Evolutionary conservation across 2,329 filamentous ascomycete genomes (phyloP).

Genomic region (Orbilia oligospora): DNA sequence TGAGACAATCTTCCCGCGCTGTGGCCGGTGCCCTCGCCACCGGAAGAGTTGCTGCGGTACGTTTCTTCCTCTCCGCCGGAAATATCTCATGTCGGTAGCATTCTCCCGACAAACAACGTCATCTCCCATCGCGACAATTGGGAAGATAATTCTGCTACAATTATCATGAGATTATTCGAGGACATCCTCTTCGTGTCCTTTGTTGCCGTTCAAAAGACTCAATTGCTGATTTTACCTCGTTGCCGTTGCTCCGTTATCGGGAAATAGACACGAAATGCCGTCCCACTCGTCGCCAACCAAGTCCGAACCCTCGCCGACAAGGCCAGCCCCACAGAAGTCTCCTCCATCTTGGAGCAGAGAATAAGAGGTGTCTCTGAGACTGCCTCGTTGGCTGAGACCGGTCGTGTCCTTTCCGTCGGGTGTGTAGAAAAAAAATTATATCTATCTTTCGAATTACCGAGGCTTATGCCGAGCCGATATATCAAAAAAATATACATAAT

Average conservation of each 20-base stretch:
- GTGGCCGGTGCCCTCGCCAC: constrained; percentile 89
- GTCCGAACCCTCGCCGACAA: constrained; percentile 92
- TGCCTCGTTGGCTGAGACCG: constrained; percentile 95
- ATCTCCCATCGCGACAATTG: constrained; percentile 67
- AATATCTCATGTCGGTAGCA: constrained; percentile 68
- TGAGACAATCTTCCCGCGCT: constrained; percentile 95
- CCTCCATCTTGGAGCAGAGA: constrained; percentile 98
- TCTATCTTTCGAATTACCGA: constrained; percentile 21
- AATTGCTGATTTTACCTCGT: constrained; percentile 68
- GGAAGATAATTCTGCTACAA: constrained; percentile 65
- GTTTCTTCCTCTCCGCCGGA: constrained; percentile 71
- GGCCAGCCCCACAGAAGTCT: constrained; percentile 96
- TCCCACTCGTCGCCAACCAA: constrained; percentile 81
- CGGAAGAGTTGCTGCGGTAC: constrained; percentile 92
- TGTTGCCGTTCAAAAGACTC: constrained; percentile 32
- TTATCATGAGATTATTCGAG: constrained; percentile 64
- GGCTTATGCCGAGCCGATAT: constrained; percentile 24
- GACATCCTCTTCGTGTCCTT: constrained; percentile 51
- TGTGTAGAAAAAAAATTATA: constrained; percentile 73
- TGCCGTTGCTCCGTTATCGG: constrained; percentile 66
- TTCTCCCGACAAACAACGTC: constrained; percentile 67
- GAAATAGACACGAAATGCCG: constrained; percentile 84
- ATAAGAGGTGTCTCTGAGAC: constrained; percentile 99
- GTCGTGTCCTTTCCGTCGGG: constrained; percentile 98
- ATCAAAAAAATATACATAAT: constrained; percentile 24